phyloP scores from a whole-genome alignment of 2,329 filamentous ascomycete genomes.

The Aulographum hederae region DNA sequence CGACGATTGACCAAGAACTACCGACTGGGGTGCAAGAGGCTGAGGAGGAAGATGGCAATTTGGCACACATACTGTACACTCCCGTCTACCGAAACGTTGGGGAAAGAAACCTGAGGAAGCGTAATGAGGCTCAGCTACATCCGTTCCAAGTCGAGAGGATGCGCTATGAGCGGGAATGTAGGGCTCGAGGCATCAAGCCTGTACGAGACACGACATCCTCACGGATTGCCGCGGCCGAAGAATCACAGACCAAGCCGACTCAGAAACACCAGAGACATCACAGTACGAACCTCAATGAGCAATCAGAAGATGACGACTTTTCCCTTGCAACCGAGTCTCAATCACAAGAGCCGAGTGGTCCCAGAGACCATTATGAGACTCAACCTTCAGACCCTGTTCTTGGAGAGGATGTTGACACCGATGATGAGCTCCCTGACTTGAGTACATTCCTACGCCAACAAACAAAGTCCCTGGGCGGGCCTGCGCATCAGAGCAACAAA shows the following conservation, averaged over 20 bases:
- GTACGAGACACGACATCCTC: slow-evolving; percentile 14
- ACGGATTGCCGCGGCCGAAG: not conserved
- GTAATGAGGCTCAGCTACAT: slow-evolving; percentile 29
- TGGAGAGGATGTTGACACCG: not conserved
- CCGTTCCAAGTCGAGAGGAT: slow-evolving; percentile 27
- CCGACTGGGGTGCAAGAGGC: no score
- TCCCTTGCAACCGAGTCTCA: slow-evolving; percentile 5
- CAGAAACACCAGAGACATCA: no score
- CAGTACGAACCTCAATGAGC: no score
- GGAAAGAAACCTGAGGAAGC: slow-evolving; percentile 19
- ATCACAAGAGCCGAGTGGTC: not conserved
- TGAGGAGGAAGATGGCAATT: no score
- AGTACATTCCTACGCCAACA: not conserved
- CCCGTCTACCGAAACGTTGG: no score
- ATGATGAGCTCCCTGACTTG: not conserved
- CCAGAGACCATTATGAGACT: no score
- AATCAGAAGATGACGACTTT: no score
- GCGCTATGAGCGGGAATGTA: slow-evolving; percentile 22
- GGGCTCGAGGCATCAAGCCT: slow-evolving; percentile 24
- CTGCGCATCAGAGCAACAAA: not conserved
- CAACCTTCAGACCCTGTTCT: not conserved
- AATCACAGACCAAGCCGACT: no score
- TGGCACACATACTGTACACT: no score
- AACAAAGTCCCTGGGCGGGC: no score
- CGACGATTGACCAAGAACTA: no score